Conservation (phyloP, 306 rosid species). For the Calophaca sinica region DNA sequence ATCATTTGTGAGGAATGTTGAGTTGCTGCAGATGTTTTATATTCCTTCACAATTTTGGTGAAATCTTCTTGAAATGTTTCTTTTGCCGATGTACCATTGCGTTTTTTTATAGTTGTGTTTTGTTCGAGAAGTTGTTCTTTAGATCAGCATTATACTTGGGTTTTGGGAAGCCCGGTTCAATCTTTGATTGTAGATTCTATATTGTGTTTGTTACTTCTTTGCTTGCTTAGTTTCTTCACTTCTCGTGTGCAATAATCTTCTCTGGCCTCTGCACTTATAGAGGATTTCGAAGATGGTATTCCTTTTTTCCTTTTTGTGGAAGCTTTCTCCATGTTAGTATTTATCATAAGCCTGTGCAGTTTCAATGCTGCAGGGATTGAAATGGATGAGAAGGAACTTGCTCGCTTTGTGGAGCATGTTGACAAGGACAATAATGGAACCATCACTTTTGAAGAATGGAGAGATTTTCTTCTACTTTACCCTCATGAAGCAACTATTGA, state of each 20-base stretch:
- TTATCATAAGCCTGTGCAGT: slow-evolving; percentile 53
- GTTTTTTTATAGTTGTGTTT: neutral
- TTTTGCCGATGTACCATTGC: neutral
- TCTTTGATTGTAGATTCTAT: slow-evolving; percentile 3
- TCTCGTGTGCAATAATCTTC: slow-evolving; percentile 29
- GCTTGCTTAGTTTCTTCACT: slow-evolving; percentile 15
- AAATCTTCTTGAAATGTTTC: neutral
- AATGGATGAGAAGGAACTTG: slow-evolving; percentile 60
- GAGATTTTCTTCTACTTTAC: slow-evolving; percentile 66
- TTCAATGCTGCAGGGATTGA: slow-evolving; percentile 59
- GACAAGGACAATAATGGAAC: slow-evolving; percentile 63
- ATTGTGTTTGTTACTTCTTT: slow-evolving; percentile 27
- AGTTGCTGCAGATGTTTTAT: neutral
- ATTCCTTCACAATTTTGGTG: slow-evolving; percentile 8
- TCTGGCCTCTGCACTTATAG: neutral
- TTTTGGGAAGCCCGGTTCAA: too few relatives aligned
- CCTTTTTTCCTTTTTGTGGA: slow-evolving; percentile 10
- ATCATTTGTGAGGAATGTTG: neutral
- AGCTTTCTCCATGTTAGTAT: slow-evolving; percentile 31
- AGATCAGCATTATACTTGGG: slow-evolving; percentile 27
- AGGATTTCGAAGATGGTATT: slow-evolving; percentile 25
- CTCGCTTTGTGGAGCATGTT: slow-evolving; percentile 62
- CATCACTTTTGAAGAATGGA: slow-evolving; percentile 68
- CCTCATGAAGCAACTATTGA: slow-evolving; percentile 66
- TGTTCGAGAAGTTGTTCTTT: slow-evolving; percentile 10